Evolutionary conservation across 2,329 filamentous ascomycete genomes (phyloP), one percentile per base, ranked within the genome.

Genomic region (Penicillium oxalicum): DNA sequence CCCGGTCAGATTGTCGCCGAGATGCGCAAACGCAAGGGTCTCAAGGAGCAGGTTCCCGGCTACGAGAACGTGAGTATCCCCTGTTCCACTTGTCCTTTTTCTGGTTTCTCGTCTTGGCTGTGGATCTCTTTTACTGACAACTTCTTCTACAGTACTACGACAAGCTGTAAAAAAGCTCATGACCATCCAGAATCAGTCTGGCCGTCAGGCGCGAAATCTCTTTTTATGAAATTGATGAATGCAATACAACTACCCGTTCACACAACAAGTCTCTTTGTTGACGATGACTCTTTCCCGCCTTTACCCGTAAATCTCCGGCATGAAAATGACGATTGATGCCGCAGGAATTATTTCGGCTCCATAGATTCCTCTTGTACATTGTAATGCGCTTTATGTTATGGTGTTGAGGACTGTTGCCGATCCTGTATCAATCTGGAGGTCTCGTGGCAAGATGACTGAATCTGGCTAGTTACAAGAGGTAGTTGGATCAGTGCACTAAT

Each of bases 21-120:
- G 52, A 95, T 94, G 86, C 90, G 93, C 73, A 96, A 96, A 86
- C 88, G 91, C 78, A 98, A 98, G 89, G 93, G 91, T 89, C 80
- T 98, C 82, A 98, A 98, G 89, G 78, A 86, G 70, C 83, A 89
- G 68, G 87, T 96, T 72, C 91, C 93, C 66, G 88, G 86, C 73
- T 85, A 90, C 79, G 88, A 89, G 72, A 95, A 96, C 83, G 89
- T 93, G 83, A 89, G 88, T 87, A 58, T 50, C 12, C 24, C n/a
- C 12, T 50, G 33, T 9, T 24, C 33, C 27, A 38, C 34, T 5
- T 32, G 26, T 37, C 7, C 25, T 6, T 0, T 40, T 2, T 39
- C 26, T 5, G 6, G 5, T 5, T 36, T n/a, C 24, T 44, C 11
- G 11, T 32, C 9, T 12, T 8, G 18, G 18, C 18, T 2, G 18